Base-by-base conservation (phyloP, 331 rosid species). In the Stylosanthes scabra region DNA sequence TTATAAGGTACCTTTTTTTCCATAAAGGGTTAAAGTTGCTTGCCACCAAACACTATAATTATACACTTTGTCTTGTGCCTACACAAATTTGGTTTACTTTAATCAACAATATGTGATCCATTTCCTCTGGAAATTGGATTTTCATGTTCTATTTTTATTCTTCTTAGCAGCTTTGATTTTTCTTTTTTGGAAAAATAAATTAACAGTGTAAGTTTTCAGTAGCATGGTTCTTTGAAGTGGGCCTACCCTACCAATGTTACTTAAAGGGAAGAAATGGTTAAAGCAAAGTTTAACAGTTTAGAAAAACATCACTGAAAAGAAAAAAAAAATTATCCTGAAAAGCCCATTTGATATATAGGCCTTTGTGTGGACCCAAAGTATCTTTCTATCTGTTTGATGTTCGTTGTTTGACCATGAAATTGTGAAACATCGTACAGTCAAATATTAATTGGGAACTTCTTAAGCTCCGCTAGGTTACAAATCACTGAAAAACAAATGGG, bases 391-490 rank as follows among this genome's bases (percentile, higher is more conserved):
- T 34, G 39, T 7, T 64, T 54, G 4, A 1, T 55, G 60, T 66
- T 45, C 49, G 27, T 39, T 14, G 81, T 76, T 76, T 71, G 75
- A 71, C 67, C 58, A 59, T 10, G 44, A 34, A 47, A 59, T 14
- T 14, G 70, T 28, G 27, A 70, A 70, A 63, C 55, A 70, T 9
- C 4, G 61, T 64, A 44, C 63, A 54, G 15, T 49, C 14, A 25
- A 28, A 60, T 15, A 46, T 34, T 34, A 67, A 72, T 40, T 50
- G 13, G 31, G 51, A 71, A 55, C 9, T 37, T 42, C 71, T 39
- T 71, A 78, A 45, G 39, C 64, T 42, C 13, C 80, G 50, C 64
- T 50, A 66, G 37, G 67, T 47, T 56, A 79, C 68, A 78, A 70
- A 37, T 3, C 76, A 68, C 72, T 44, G 14, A 63, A 68, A 49